These are phyloP conservation scores for Schoenoplectus tabernaemontani DNA, from an alignment of 202 grass and related monocot species.

Conservation along the genomic window DNA sequence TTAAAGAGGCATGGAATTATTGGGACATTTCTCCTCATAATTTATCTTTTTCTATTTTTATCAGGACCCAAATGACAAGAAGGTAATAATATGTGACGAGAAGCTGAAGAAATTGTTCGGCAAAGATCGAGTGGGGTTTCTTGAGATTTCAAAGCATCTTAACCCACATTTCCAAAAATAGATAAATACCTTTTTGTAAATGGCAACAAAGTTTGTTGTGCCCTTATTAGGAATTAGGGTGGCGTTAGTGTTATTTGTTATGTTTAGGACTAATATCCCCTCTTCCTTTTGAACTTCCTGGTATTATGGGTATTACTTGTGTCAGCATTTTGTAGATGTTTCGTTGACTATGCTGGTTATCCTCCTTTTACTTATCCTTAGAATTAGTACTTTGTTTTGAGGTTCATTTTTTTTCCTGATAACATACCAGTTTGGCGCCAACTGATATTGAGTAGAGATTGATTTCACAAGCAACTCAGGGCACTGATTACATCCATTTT, in stretches of 20 bases:
- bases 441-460: not conserved
- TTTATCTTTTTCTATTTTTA: not conserved
- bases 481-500: not conserved
- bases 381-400: not conserved
- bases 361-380: not conserved
- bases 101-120: constrained; percentile 63
- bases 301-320: not conserved
- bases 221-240: constrained; percentile 6
- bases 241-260: not conserved
- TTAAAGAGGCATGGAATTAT: not conserved
- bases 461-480: not conserved
- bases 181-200: constrained; percentile 17
- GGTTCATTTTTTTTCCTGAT: not conserved
- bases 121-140: constrained; percentile 60
- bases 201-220: not conserved
- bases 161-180: constrained; percentile 63
- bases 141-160: constrained; percentile 60
- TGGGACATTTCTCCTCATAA: not conserved
- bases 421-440: not conserved
- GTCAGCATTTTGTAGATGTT: constrained; percentile 7
- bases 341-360: constrained; percentile 2
- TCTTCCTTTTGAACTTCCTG: not conserved
- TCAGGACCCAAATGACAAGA: constrained; percentile 62
- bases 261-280: not conserved
- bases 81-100: constrained; percentile 55